phyloP scores from a whole-genome alignment of 2,329 filamentous ascomycete genomes.

The Leptographium lundbergii region DNA sequence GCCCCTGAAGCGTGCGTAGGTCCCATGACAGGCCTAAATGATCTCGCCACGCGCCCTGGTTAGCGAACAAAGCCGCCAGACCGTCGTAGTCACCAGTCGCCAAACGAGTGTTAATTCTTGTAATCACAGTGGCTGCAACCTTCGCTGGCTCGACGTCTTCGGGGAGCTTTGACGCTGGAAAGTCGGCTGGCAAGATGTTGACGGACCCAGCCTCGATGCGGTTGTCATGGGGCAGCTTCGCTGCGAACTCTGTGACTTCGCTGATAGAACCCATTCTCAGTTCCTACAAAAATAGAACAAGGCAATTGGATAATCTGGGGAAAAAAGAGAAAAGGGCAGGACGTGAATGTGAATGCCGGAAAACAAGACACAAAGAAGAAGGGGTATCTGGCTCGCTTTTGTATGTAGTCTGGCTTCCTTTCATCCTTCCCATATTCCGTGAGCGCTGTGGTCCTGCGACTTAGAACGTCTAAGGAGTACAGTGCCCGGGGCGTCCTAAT shows the following conservation, averaged over 20 bases:
- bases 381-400: background rate
- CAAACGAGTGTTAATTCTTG: constrained; percentile 28
- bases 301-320: background rate
- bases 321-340: background rate
- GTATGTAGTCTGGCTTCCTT: background rate
- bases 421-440: background rate
- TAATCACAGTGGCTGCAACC: constrained; percentile 25
- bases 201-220: constrained; percentile 34
- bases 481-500: background rate
- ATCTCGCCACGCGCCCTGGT: constrained; percentile 44
- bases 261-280: background rate
- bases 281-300: background rate
- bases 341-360: background rate
- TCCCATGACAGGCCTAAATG: constrained; percentile 45
- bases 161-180: constrained; percentile 21
- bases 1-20: constrained; percentile 36
- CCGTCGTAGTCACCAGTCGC: constrained; percentile 20
- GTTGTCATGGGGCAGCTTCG: constrained; percentile 8
- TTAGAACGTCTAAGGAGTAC: background rate
- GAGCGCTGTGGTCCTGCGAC: background rate
- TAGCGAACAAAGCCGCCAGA: constrained; percentile 26
- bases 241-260: background rate
- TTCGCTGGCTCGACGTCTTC: constrained; percentile 21
- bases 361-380: background rate
- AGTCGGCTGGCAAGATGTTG: constrained; percentile 35